phyloP scores from a whole-genome alignment of 495 filamentous ascomycete species.

The Penicillium subrubescens region DNA sequence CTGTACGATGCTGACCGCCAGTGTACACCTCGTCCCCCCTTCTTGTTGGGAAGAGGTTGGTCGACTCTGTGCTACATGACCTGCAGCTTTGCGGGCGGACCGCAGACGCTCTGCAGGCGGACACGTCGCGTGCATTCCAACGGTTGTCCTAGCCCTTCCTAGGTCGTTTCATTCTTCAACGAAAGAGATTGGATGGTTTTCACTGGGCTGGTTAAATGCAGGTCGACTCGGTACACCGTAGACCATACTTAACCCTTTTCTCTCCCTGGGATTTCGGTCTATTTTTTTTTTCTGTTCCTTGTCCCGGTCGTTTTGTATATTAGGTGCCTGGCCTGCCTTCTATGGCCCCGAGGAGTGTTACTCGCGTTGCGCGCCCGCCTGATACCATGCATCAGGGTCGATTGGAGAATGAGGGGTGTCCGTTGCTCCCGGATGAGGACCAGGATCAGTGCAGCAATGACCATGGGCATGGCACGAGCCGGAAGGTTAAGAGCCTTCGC shows the following conservation, averaged over 20 bases:
- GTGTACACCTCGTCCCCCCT: not conserved
- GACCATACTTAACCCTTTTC: not conserved
- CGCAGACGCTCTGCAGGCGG: not conserved
- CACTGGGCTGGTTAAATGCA: not conserved
- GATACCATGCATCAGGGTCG: not conserved
- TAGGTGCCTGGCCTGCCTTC: not conserved
- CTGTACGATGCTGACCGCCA: not conserved
- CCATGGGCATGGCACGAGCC: not conserved
- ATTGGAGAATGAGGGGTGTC: not conserved
- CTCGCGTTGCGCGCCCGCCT: not conserved
- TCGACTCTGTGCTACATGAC: not conserved
- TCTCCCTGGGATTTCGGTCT: not conserved
- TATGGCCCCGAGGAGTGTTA: not conserved
- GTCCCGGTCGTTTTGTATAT: not conserved
- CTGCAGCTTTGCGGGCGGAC: not conserved
- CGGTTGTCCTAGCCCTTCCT: not conserved
- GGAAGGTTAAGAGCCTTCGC: not conserved
- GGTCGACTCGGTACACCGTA: not conserved
- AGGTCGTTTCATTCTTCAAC: not conserved
- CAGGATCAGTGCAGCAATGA: not conserved
- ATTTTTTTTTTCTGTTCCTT: not conserved
- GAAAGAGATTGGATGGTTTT: not conserved
- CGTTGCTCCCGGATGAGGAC: not conserved
- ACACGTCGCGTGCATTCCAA: not conserved
- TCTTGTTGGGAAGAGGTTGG: not conserved